Evolutionary conservation across 148 eudicot species (phyloP).

Genomic region (Limonium bicolor): DNA sequence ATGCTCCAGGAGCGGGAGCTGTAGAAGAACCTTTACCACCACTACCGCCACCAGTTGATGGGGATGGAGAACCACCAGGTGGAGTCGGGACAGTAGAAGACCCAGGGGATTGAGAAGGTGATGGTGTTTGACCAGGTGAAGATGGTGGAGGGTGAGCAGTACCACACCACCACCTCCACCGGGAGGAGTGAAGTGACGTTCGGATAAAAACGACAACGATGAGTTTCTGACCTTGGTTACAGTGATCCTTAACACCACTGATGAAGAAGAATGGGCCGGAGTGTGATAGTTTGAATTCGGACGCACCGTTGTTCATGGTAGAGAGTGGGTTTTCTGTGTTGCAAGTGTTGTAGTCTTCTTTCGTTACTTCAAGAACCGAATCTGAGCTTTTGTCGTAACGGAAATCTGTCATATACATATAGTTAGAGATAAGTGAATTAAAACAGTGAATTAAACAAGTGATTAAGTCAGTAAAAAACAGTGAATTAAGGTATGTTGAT

Average conservation of each 20-base stretch:
- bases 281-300: slow-evolving; percentile 19
- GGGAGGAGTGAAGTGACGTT: too few relatives aligned
- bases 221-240: slow-evolving; percentile 41
- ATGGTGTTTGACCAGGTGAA: too few relatives aligned
- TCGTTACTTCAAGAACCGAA: slow-evolving; percentile 50
- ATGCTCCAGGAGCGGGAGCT: too few relatives aligned
- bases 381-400: slow-evolving; percentile 31
- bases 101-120: too few relatives aligned
- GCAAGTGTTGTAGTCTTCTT: slow-evolving; percentile 35
- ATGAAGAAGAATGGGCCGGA: slow-evolving; percentile 66
- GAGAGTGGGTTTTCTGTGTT: slow-evolving; percentile 19
- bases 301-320: slow-evolving; percentile 25
- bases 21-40: too few relatives aligned
- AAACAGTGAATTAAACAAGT: too few relatives aligned
- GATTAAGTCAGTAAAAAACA: too few relatives aligned
- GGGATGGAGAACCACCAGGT: too few relatives aligned
- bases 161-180: too few relatives aligned
- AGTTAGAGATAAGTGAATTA: neutral
- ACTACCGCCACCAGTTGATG: too few relatives aligned
- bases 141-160: too few relatives aligned
- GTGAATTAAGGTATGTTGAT: neutral
- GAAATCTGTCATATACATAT: slow-evolving; percentile 23
- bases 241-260: slow-evolving; percentile 29
- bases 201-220: slow-evolving; percentile 26
- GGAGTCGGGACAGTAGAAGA: too few relatives aligned